phyloP scores from a whole-genome alignment of 352 stramenopile genomes.

The Aphanomyces cochlioides region DNA sequence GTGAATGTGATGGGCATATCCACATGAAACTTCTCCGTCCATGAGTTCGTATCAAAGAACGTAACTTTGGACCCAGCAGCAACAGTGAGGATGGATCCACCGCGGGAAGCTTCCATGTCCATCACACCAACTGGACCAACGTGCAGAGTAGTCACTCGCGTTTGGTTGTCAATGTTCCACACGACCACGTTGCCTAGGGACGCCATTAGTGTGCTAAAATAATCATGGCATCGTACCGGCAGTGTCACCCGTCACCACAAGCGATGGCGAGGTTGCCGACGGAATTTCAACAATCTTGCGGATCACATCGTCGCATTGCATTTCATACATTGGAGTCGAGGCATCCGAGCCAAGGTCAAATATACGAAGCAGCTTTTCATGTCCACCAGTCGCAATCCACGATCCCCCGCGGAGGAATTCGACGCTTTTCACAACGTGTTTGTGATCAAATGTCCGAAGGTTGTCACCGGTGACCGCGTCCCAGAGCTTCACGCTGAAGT shows the following conservation, averaged over 20 bases:
- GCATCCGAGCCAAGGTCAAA: conserved; percentile 72
- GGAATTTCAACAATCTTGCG: conserved; percentile 69
- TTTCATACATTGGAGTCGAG: conserved; percentile 44
- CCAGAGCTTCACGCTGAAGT: conserved; percentile 97
- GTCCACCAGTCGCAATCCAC: conserved; percentile 88
- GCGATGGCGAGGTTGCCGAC: conserved; percentile 31
- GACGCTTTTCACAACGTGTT: conserved; percentile 96
- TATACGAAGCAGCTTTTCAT: conserved; percentile 93
- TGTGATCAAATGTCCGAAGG: conserved; percentile 93
- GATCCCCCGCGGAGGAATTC: conserved; percentile 87
- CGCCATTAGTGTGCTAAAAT: background rate
- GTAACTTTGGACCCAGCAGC: conserved; percentile 92
- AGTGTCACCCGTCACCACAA: conserved; percentile 66
- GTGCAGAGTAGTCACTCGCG: conserved; percentile 49
- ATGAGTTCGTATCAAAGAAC: conserved; percentile 90
- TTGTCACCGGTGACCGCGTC: conserved; percentile 93
- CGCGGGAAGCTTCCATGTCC: conserved; percentile 76
- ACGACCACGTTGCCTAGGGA: conserved; percentile 40
- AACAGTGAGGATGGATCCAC: conserved; percentile 81
- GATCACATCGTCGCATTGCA: conserved; percentile 65
- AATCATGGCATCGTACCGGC: conserved; percentile 44
- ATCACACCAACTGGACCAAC: conserved; percentile 61
- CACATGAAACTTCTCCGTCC: conserved; percentile 80
- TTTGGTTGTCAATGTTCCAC: conserved; percentile 59
- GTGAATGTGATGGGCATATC: conserved; percentile 88